phyloP scores from a whole-genome alignment of 2,329 filamentous ascomycete species.

The Diaporthe aspalathi region DNA sequence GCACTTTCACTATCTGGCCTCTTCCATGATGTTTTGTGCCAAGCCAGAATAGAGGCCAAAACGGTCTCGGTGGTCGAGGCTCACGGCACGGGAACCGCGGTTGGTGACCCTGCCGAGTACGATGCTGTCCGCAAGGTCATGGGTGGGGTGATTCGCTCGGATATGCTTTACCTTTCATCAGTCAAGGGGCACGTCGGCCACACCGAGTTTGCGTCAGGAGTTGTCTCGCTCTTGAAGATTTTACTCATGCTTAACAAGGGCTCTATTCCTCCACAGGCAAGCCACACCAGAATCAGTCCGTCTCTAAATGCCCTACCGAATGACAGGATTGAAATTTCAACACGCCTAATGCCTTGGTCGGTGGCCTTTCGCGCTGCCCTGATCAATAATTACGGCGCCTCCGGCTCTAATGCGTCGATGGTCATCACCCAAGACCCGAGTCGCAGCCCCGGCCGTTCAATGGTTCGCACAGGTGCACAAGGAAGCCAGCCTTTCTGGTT shows the following conservation, averaged over 20 bases:
- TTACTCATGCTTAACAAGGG: constrained; percentile 57
- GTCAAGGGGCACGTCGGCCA: constrained; percentile 56
- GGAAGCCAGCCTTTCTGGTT: too few relatives aligned
- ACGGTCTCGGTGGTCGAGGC: constrained; percentile 49
- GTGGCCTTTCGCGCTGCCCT: neutral
- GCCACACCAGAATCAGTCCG: constrained; percentile 56
- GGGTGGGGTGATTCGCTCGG: constrained; percentile 4
- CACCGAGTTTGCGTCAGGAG: constrained; percentile 56
- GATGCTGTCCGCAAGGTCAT: constrained; percentile 48
- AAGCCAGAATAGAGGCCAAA: constrained; percentile 40
- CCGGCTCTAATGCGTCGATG: constrained; percentile 67
- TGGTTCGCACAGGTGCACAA: too few relatives aligned
- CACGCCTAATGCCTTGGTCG: neutral
- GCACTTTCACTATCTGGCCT: constrained; percentile 44
- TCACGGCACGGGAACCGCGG: constrained; percentile 57
- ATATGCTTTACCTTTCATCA: neutral
- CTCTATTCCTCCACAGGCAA: constrained; percentile 59
- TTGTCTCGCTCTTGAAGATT: constrained; percentile 54
- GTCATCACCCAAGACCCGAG: constrained; percentile 57
- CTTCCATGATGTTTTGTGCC: constrained; percentile 46
- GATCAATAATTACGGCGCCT: constrained; percentile 65
- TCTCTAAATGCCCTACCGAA: constrained; percentile 47
- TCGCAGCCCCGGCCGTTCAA: too few relatives aligned
- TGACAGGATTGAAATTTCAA: constrained; percentile 38
- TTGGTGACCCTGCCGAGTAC: constrained; percentile 51